Evolutionary conservation across 2,329 filamentous ascomycete genomes (phyloP).

Genomic region (Botrytis tulipae): DNA sequence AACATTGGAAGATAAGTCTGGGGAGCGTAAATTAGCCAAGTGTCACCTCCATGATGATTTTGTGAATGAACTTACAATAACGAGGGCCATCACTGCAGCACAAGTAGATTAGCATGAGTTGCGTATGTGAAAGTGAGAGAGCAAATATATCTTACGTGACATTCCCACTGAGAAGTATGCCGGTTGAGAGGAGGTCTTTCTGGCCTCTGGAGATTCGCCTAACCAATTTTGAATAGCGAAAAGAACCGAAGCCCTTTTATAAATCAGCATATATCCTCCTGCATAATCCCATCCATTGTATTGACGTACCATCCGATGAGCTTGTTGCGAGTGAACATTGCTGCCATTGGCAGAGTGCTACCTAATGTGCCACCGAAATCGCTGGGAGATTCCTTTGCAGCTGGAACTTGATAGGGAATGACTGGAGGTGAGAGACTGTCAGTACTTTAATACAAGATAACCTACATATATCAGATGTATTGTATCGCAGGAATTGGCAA

Average conservation of each 20-base stretch:
- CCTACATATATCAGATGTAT: background rate
- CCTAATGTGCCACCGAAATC: conserved; percentile 71
- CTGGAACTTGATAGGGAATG: conserved; percentile 81
- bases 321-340: conserved; percentile 90
- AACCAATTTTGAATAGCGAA: conserved; percentile 76
- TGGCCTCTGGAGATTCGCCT: conserved; percentile 67
- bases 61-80: conserved; percentile 43
- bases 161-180: conserved; percentile 74
- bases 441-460: background rate
- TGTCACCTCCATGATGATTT: background rate
- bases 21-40: background rate
- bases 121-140: background rate
- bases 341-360: conserved; percentile 90
- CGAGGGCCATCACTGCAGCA: conserved; percentile 36
- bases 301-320: conserved; percentile 62
- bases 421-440: conserved; percentile 53
- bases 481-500: background rate
- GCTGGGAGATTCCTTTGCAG: conserved; percentile 57
- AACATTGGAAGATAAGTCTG: conserved; percentile 65
- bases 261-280: conserved; percentile 21
- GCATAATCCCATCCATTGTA: background rate
- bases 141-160: conserved; percentile 53
- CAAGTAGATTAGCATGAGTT: conserved; percentile 2
- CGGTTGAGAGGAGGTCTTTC: conserved; percentile 65
- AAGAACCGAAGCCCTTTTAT: conserved; percentile 64